Conservation (phyloP, 2,329 filamentous ascomycete species). For the Iodosphaeria phyllophila region DNA sequence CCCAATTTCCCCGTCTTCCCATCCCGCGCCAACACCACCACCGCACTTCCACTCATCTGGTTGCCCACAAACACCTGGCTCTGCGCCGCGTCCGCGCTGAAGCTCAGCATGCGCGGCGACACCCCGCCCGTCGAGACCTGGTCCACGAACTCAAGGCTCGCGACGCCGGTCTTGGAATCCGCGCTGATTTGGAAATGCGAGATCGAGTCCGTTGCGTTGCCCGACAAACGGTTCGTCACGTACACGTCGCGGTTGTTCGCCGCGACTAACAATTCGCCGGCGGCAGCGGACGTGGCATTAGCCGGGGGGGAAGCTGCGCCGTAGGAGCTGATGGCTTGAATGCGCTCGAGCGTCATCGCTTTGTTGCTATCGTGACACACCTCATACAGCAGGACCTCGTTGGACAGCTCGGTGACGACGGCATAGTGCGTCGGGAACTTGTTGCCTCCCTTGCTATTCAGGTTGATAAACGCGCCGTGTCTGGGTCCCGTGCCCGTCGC, state of each 20-base stretch:
- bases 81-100: conserved; percentile 13
- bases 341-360: conserved; percentile 15
- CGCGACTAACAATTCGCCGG: conserved; percentile 24
- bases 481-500: conserved; percentile 26
- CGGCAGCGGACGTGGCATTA: conserved; percentile 19
- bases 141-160: conserved; percentile 7
- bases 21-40: conserved; percentile 19
- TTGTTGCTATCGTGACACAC: conserved; percentile 18
- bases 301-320: conserved; percentile 15
- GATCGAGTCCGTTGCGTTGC: conserved; percentile 25
- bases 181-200: conserved; percentile 23
- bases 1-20: conserved; percentile 6
- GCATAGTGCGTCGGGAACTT: conserved; percentile 23
- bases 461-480: conserved; percentile 27
- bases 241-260: conserved; percentile 25
- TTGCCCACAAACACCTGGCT: conserved; percentile 25
- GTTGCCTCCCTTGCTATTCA: conserved; percentile 8
- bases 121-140: conserved; percentile 10
- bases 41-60: conserved; percentile 19
- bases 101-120: conserved; percentile 27
- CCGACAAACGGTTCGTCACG: conserved; percentile 30
- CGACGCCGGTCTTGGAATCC: conserved; percentile 4
- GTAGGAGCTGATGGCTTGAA: conserved; percentile 22
- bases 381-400: conserved; percentile 22
- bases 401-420: conserved; percentile 26